phyloP scores from a whole-genome alignment of 495 filamentous ascomycete genomes.

The Chaetomium tenue region DNA sequence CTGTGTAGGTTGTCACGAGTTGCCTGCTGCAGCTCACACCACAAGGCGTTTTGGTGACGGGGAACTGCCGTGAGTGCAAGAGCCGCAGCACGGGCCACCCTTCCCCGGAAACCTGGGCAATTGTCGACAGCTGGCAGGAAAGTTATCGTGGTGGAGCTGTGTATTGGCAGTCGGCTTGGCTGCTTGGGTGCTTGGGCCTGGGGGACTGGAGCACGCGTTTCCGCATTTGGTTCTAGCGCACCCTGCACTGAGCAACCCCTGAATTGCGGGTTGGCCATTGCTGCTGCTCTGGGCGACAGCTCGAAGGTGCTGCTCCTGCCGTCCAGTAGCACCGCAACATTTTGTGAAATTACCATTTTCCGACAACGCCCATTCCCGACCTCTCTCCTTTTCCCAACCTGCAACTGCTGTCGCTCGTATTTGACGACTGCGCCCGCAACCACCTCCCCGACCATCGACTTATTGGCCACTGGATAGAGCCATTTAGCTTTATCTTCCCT shows the following conservation, averaged over 20 bases:
- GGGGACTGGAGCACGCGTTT: slow-evolving; percentile 21
- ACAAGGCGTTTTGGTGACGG: neutral
- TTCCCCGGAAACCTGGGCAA: neutral
- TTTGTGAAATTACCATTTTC: slow-evolving; percentile 46
- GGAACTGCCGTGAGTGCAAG: neutral
- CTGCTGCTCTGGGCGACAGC: slow-evolving; percentile 24
- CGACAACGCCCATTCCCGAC: slow-evolving; percentile 30
- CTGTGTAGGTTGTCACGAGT: slow-evolving; percentile 19
- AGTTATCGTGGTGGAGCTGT: slow-evolving; percentile 5
- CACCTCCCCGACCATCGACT: slow-evolving; percentile 11
- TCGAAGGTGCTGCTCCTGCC: slow-evolving; percentile 25
- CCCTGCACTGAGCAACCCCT: slow-evolving; percentile 29
- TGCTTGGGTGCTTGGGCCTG: slow-evolving; percentile 15
- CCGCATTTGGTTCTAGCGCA: slow-evolving; percentile 24
- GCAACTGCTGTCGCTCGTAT: slow-evolving; percentile 26
- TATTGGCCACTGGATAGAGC: slow-evolving; percentile 34
- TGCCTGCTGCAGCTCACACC: slow-evolving; percentile 7
- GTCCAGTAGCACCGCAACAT: slow-evolving; percentile 35
- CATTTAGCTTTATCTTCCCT: slow-evolving; percentile 28
- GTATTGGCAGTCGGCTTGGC: slow-evolving; percentile 13
- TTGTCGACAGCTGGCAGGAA: neutral
- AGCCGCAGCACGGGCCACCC: neutral
- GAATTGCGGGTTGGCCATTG: slow-evolving; percentile 27
- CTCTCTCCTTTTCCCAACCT: slow-evolving; percentile 40
- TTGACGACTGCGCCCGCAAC: slow-evolving; percentile 21